Base-by-base conservation (phyloP, 768 basidiomycete species). In the Pleurotus sapidus region DNA sequence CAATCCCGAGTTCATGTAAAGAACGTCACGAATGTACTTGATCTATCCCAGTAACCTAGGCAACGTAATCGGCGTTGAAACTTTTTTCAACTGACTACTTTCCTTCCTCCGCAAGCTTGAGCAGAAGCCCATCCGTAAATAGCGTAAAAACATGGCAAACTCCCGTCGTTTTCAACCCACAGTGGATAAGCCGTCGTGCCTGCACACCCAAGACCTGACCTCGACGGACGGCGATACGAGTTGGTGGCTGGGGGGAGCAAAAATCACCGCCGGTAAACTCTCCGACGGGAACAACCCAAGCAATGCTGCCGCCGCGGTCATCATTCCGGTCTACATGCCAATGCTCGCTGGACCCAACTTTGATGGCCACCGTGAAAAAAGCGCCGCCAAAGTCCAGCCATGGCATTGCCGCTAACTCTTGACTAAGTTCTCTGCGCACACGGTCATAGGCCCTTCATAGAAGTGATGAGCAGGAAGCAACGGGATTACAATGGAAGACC, bases 301-400 rank as follows among this genome's bases (percentile, higher is more conserved):
- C 61, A 27, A 66, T 56, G 15, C 42, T 14, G 4, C 54, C 51
- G 9, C 64, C 17, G 1, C 20, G 38, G 18, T 53, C 46, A 49
- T 70, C 66, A 30, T 66, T 67, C 43, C 46, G 66, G 53, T 70
- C 67, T 1, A 70, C 39, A 38, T 70, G 67, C 25, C 63, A n/a
- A 5, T 39, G 49, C 37, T 70, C 65, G 49, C 67, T 68, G 15
- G 61, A 59, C 5, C 68, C 68, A 40, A 65, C 68, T 55, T 70
- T 70, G 8, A 63, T 53, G 23, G 67, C 65, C n/a, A 66, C 53
- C 5, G 66, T 56, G 49, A 63, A 67, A 49, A 70, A 68, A 0
- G 64, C 57, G 2, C 62, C 61, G 5, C 55, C 46, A 43, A 70
- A 64, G 58, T 68, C 59, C 24, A 67, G 43, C 23, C 60, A 56